Percentiles rank a stretch among this genome's conserved stretches.
phyloP scores from a whole-genome alignment of 2,329 filamentous ascomycete genomes.

The Fusarium mangiferae region DNA sequence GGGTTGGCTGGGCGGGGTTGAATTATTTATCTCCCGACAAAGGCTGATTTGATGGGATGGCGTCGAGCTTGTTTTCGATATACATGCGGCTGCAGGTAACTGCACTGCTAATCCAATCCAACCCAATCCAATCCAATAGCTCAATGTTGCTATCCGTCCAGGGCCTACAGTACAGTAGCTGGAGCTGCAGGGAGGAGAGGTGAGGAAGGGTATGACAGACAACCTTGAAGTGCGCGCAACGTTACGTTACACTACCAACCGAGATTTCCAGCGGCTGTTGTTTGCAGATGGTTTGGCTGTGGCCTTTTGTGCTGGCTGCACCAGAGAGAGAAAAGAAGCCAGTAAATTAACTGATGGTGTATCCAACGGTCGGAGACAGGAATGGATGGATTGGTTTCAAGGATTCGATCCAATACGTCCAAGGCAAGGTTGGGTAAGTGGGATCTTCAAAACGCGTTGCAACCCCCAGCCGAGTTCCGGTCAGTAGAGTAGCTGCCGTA shows the following conservation, averaged over 20 bases:
- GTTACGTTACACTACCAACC: conserved; percentile 43
- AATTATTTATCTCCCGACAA: not conserved
- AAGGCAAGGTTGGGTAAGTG: conserved; percentile 20
- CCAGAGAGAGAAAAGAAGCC: not conserved
- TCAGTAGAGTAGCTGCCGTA: not conserved
- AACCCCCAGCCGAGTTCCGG: conserved; percentile 8
- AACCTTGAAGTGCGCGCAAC: conserved; percentile 38
- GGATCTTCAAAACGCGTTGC: conserved; percentile 19
- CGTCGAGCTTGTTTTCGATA: conserved; percentile 17
- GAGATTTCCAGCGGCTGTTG: conserved; percentile 4
- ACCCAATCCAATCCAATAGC: conserved; percentile 1
- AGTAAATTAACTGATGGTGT: not conserved
- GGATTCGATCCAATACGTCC: conserved; percentile 1
- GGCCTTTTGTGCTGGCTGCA: conserved; percentile 12
- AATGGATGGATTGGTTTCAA: not conserved
- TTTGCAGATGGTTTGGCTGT: conserved; percentile 1
- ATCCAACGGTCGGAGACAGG: not conserved
- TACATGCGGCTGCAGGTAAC: not conserved
- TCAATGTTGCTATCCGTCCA: conserved; percentile 1
- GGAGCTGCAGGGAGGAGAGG: not conserved
- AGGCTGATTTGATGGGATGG: conserved; percentile 15
- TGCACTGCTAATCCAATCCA: conserved; percentile 13
- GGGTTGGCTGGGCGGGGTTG: not conserved
- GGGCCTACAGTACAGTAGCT: not conserved
- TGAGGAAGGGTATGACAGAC: conserved; percentile 13